Evolutionary conservation across 1,284 basidiomycete species (phyloP).

Genomic region (Ceratobasidium sp.): DNA sequence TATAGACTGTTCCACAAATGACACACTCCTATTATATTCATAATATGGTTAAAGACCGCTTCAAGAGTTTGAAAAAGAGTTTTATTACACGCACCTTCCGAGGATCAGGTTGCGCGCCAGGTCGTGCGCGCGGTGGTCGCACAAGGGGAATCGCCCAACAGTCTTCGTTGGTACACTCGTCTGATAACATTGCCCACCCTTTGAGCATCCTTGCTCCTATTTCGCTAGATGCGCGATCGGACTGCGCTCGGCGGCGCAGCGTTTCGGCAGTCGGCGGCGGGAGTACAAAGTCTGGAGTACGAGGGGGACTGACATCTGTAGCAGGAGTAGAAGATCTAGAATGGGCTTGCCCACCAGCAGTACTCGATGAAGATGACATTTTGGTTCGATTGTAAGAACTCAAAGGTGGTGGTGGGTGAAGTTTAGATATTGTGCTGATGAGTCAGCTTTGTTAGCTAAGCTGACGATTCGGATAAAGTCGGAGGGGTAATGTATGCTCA

Average conservation of each 20-base stretch:
- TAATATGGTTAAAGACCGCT: slow-evolving; percentile 20
- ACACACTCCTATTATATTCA: slow-evolving; percentile 72
- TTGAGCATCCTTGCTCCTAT: slow-evolving; percentile 78
- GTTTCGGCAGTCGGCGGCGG: slow-evolving; percentile 57
- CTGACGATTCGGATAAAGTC: background rate
- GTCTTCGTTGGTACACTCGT: slow-evolving; percentile 71
- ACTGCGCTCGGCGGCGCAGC: slow-evolving; percentile 75
- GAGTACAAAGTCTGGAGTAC: slow-evolving; percentile 42
- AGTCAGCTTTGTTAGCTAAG: background rate
- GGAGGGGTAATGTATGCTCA: background rate
- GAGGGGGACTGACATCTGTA: slow-evolving; percentile 35
- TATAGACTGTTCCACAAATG: slow-evolving; percentile 71
- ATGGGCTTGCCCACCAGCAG: slow-evolving; percentile 14
- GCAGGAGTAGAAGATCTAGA: slow-evolving; percentile 36
- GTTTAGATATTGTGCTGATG: background rate
- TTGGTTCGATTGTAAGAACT: background rate
- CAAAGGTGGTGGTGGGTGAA: background rate
- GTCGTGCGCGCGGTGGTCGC: slow-evolving; percentile 44
- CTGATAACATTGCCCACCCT: slow-evolving; percentile 86
- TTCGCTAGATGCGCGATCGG: slow-evolving; percentile 77
- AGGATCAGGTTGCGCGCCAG: slow-evolving; percentile 74
- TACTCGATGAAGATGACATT: slow-evolving; percentile 37
- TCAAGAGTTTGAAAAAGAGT: background rate
- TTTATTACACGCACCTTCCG: slow-evolving; percentile 61
- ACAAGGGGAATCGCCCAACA: slow-evolving; percentile 50